Conservation (phyloP, 805 yeast species). For the Saccharomycopsis sp. region DNA sequence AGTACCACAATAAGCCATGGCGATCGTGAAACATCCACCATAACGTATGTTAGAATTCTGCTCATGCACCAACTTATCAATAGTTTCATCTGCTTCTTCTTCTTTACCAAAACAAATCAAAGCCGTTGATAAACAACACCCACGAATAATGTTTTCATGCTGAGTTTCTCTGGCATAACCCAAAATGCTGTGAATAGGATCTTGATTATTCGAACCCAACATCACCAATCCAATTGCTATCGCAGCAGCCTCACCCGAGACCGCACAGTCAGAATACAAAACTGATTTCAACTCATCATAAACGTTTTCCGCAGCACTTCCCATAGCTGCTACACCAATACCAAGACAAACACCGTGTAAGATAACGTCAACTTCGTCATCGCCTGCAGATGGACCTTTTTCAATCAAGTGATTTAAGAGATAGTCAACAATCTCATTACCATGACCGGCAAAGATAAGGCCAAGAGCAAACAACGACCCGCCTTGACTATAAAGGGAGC, state of each 20-base stretch:
- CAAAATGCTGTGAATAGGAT: slow-evolving; percentile 59
- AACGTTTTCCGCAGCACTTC: slow-evolving; percentile 60
- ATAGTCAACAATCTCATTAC: slow-evolving; percentile 64
- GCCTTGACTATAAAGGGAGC: slow-evolving; percentile 87
- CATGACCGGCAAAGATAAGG: slow-evolving; percentile 92
- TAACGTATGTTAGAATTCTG: slow-evolving; percentile 83
- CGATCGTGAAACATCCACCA: slow-evolving; percentile 92
- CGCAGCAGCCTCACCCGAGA: slow-evolving; percentile 95
- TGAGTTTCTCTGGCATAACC: slow-evolving; percentile 90
- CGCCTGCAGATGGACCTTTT: slow-evolving; percentile 51
- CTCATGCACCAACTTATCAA: slow-evolving; percentile 56
- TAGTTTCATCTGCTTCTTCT: slow-evolving; percentile 62
- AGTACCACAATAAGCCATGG: slow-evolving; percentile 94
- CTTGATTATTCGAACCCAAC: slow-evolving; percentile 79
- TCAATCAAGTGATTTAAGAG: slow-evolving; percentile 65
- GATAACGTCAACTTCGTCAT: slow-evolving; percentile 67
- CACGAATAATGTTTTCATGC: slow-evolving; percentile 91
- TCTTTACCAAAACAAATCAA: slow-evolving; percentile 80
- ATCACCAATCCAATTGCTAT: slow-evolving; percentile 91
- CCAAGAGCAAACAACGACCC: slow-evolving; percentile 93
- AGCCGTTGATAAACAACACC: slow-evolving; percentile 86
- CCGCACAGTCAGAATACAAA: slow-evolving; percentile 81
- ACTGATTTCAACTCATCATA: slow-evolving; percentile 80
- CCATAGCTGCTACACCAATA: slow-evolving; percentile 95
- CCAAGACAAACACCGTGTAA: slow-evolving; percentile 96